Evolutionary conservation across 108 stramenopile genomes (phyloP).

Genomic region (Cyclotella sp.): DNA sequence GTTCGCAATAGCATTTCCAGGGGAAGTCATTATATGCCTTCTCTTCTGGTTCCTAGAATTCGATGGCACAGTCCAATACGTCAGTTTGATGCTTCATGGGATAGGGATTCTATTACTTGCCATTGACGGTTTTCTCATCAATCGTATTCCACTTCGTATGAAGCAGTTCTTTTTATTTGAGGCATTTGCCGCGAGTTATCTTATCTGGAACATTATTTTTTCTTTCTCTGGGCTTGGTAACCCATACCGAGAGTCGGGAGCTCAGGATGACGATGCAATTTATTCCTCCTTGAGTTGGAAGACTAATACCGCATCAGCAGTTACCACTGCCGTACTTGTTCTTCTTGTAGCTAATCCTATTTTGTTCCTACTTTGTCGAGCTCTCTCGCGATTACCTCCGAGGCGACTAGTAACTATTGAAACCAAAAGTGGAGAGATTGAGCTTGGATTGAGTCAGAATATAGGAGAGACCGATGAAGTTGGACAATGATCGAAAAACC

Average conservation of each 20-base stretch:
- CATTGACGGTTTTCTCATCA: constrained; percentile 41
- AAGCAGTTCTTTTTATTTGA: constrained; percentile 47
- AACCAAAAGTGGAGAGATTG: background rate
- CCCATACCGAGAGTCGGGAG: constrained; percentile 38
- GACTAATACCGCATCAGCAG: constrained; percentile 20
- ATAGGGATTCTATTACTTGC: constrained; percentile 9
- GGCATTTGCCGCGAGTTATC: constrained; percentile 22
- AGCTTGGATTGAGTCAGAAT: background rate
- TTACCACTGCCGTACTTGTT: constrained; percentile 10
- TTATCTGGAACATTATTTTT: constrained; percentile 49
- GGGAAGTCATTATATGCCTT: constrained; percentile 6
- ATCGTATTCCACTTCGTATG: constrained; percentile 41
- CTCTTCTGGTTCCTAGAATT: constrained; percentile 17
- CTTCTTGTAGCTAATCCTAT: constrained; percentile 43
- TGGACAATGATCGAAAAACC: background rate
- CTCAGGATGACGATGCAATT: constrained; percentile 52
- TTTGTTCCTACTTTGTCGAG: constrained; percentile 36
- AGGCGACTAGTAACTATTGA: constrained; percentile 8
- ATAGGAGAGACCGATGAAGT: background rate
- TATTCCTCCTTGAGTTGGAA: constrained; percentile 51
- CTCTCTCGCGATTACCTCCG: constrained; percentile 32
- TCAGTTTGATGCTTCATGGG: constrained; percentile 20
- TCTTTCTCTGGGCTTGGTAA: constrained; percentile 38
- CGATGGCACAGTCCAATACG: constrained; percentile 3
- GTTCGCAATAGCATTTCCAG: constrained; percentile 19